phyloP scores from a whole-genome alignment of 2,329 filamentous ascomycete genomes.

The Colletotrichum lentis region DNA sequence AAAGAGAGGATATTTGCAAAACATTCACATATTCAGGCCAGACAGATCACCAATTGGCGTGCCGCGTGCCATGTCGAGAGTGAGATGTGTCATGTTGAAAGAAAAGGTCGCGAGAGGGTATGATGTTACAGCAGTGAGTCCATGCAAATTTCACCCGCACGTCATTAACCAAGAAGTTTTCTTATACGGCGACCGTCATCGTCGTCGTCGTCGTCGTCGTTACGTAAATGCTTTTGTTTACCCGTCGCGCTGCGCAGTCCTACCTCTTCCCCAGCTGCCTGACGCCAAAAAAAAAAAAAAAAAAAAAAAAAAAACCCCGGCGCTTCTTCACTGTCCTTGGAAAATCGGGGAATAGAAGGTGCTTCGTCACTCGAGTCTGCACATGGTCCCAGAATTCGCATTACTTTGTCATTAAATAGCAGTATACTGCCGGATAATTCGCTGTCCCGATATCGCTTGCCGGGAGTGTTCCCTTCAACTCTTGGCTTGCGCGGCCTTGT shows the following conservation, averaged over 20 bases:
- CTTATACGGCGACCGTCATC: conserved; percentile 30
- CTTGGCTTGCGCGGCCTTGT: conserved; percentile 44
- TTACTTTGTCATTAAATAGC: conserved; percentile 38
- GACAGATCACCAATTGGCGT: not conserved
- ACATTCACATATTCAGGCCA: not conserved
- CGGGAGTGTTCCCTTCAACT: conserved; percentile 34
- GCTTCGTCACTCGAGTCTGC: conserved; percentile 12
- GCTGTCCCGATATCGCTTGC: not conserved
- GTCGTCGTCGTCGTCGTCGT: conserved; percentile 29
- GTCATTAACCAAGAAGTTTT: conserved; percentile 32
- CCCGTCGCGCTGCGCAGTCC: conserved; percentile 15
- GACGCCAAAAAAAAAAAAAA: not conserved
- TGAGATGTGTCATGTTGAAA: conserved; percentile 26
- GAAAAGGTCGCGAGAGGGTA: conserved; percentile 35
- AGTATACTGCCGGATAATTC: conserved; percentile 12
- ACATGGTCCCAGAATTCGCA: conserved; percentile 28
- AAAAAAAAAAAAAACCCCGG: too few relatives aligned
- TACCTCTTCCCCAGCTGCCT: not conserved
- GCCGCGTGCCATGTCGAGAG: not conserved
- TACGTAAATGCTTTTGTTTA: conserved; percentile 35
- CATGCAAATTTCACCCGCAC: conserved; percentile 33
- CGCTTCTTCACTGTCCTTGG: conserved; percentile 1
- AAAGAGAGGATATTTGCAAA: not conserved
- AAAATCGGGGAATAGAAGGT: conserved; percentile 4
- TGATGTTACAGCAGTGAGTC: conserved; percentile 34